Base-by-base conservation (phyloP, 352 stramenopile species). In the Saprolegnia diclina region DNA sequence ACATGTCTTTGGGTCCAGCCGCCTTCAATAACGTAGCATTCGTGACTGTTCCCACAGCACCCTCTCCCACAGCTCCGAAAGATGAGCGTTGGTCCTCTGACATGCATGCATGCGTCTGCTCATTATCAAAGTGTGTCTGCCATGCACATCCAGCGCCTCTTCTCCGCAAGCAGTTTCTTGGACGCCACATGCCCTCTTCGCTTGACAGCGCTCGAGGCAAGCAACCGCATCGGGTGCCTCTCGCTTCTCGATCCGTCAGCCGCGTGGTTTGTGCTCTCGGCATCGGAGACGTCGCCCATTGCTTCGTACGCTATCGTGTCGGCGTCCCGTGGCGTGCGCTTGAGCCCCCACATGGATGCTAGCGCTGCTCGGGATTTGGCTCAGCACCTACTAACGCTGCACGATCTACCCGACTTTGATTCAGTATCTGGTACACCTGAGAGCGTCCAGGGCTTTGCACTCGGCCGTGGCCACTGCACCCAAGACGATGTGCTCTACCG, bases 211-310 rank as follows among this genome's bases (percentile, higher is more conserved):
- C 52, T 59, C 19, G 52, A 59, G 19, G 52, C 52, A 11, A 69
- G 42, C 38, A 69, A 61, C 53, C 44, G 42, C 1, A 69, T 69
- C n/a, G 63, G 13, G 7, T 45, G 45, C 63, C 42, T 69, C 13
- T 37, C 63, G 14, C 14, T 26, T 7, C 11, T 54, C 19, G 42
- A 22, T 45, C 19, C 32, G 5, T 19, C 13, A 6, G 35, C 42
- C 14, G 42, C 11, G 44, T 69, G 14, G 45, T 56, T n/a, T 0
- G 22, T 45, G 32, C 62, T 38, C 14, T 21, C 40, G 44, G 35
- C 32, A 24, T 37, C 63, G 42, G 16, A n/a, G 32, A 14, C 26
- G 14, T 52, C 16, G 22, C 21, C n/a, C 5, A 29, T 65, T 21
- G 50, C 19, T 18, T 42, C 57, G 29, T 65, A 52, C 24, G 57